These are phyloP conservation scores for Mycena crocata DNA, from an alignment of 768 basidiomycete genomes.

Conservation along the genomic window DNA sequence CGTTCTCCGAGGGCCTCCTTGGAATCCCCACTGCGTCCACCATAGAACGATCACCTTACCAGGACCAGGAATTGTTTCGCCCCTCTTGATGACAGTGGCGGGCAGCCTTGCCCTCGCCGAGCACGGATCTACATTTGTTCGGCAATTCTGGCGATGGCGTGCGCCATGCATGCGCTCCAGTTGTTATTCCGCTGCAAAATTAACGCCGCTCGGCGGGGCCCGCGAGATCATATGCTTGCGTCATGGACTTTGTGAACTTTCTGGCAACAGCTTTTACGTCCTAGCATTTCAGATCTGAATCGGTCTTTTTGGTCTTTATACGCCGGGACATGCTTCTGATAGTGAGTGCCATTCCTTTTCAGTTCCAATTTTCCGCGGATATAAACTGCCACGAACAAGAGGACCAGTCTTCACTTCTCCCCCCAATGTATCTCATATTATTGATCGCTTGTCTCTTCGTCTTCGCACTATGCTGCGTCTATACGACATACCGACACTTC, in stretches of 20 bases:
- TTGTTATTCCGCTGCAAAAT: constrained; percentile 15
- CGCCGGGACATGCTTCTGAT: constrained; percentile 29
- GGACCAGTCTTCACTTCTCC: constrained; percentile 22
- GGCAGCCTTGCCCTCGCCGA: background rate
- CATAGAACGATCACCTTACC: constrained; percentile 1
- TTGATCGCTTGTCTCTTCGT: constrained; percentile 17
- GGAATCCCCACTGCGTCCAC: background rate
- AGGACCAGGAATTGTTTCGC: constrained; percentile 12
- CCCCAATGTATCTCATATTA: constrained; percentile 30
- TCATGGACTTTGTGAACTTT: constrained; percentile 21
- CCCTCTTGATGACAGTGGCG: background rate
- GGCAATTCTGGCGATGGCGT: constrained; percentile 9
- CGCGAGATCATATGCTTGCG: constrained; percentile 25
- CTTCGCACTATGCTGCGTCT: constrained; percentile 34
- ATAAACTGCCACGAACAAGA: constrained; percentile 32
- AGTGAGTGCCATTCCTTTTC: constrained; percentile 16
- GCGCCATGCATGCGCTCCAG: constrained; percentile 9
- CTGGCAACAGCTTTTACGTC: constrained; percentile 27
- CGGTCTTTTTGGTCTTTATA: constrained; percentile 32
- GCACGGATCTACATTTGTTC: constrained; percentile 2
- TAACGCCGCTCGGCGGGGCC: constrained; percentile 31
- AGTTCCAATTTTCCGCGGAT: constrained; percentile 32
- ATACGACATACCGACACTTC: constrained; percentile 44
- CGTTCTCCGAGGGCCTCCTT: constrained; percentile 31
- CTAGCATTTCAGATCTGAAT: constrained; percentile 18